Evolutionary conservation across 805 yeast species (phyloP).

Genomic region (Cyberlindnera maclurae): DNA sequence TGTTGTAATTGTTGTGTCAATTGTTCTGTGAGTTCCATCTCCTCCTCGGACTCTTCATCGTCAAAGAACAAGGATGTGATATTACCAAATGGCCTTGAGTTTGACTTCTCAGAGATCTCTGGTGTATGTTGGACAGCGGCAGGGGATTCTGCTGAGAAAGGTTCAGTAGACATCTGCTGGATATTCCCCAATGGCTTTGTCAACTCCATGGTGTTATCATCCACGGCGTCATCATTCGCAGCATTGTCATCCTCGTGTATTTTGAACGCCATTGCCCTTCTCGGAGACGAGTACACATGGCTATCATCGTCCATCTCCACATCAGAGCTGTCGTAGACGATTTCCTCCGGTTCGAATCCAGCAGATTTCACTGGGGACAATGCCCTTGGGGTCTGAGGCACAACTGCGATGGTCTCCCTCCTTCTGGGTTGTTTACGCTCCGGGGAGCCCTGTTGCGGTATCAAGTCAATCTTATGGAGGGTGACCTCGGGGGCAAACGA

Average conservation of each 20-base stretch:
- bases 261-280: constrained; percentile 8
- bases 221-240: constrained; percentile 6
- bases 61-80: constrained; percentile 22
- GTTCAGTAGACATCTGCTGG: constrained; percentile 2
- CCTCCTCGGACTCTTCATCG: constrained; percentile 14
- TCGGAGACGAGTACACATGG: constrained; percentile 19
- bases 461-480: constrained; percentile 22
- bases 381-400: constrained; percentile 11
- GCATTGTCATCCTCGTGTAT: constrained; percentile 19
- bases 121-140: not conserved
- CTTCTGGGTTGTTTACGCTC: constrained; percentile 18
- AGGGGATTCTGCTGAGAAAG: not conserved
- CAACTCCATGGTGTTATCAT: constrained; percentile 23
- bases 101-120: not conserved
- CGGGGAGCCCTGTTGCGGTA: constrained; percentile 10
- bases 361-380: constrained; percentile 5
- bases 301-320: constrained; percentile 23
- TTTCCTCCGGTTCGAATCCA: constrained; percentile 13
- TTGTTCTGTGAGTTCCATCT: constrained; percentile 23
- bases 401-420: constrained; percentile 23
- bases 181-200: constrained; percentile 21
- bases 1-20: constrained; percentile 2
- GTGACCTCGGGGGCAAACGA: constrained; percentile 27
- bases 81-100: constrained; percentile 20
- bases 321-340: constrained; percentile 22